Percentiles rank a stretch among this genome's conserved stretches.
Evolutionary conservation across 768 basidiomycete species (phyloP).

Genomic region (Pleurotus ostreatus): DNA sequence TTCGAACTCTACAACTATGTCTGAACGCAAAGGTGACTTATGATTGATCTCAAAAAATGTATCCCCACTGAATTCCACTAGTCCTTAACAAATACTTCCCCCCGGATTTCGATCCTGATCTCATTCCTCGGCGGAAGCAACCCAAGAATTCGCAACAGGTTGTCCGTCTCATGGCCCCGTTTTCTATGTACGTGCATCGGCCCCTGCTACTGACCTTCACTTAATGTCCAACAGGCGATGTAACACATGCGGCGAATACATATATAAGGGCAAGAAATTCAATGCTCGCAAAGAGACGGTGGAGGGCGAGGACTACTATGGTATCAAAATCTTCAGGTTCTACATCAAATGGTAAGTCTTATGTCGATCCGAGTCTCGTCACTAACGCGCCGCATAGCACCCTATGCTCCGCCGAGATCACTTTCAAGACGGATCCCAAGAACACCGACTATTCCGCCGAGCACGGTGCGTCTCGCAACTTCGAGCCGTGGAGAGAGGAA

Average conservation of each 20-base stretch:
- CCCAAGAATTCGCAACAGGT: slow-evolving; percentile 96
- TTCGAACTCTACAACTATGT: slow-evolving; percentile 43
- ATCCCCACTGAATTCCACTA: slow-evolving; percentile 22
- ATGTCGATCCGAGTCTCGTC: neutral
- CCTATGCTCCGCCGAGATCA: slow-evolving; percentile 95
- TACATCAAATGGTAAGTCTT: slow-evolving; percentile 81
- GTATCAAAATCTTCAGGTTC: slow-evolving; percentile 94
- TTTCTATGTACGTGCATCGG: slow-evolving; percentile 74
- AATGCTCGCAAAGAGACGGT: slow-evolving; percentile 99
- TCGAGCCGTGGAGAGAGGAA: slow-evolving; percentile 95
- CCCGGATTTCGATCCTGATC: slow-evolving; percentile 96
- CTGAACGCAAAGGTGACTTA: slow-evolving; percentile 71
- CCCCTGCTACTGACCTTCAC: neutral
- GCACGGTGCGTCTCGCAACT: slow-evolving; percentile 96
- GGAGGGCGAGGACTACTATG: slow-evolving; percentile 94
- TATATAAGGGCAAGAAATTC: slow-evolving; percentile 99
- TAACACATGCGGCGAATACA: slow-evolving; percentile 96
- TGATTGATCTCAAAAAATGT: neutral
- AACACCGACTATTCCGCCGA: slow-evolving; percentile 93
- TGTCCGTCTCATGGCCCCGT: slow-evolving; percentile 98
- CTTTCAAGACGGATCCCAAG: slow-evolving; percentile 99
- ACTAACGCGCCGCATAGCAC: slow-evolving; percentile 48
- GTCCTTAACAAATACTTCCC: slow-evolving; percentile 96
- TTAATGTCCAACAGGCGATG: slow-evolving; percentile 59
- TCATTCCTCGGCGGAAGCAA: slow-evolving; percentile 87